phyloP scores from a whole-genome alignment of 805 yeast genomes.

The Diddensiella transvaalensis region DNA sequence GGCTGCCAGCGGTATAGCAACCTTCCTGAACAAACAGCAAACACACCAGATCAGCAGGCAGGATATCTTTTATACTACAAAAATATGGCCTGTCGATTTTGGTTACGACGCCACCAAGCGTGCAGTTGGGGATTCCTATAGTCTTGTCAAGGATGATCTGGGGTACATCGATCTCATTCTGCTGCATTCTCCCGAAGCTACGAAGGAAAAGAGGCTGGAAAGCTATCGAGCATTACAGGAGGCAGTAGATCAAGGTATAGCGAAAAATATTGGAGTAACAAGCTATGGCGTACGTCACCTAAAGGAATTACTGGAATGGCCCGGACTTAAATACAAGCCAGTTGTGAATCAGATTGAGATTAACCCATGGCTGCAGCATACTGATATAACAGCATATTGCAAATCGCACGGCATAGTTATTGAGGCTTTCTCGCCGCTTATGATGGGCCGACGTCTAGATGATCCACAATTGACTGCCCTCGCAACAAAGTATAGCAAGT shows the following conservation, averaged over 20 bases:
- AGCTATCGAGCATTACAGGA: constrained; percentile 56
- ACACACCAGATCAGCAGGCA: constrained; percentile 51
- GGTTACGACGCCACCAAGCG: constrained; percentile 35
- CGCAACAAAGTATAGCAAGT: constrained; percentile 46
- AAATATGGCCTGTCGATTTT: constrained; percentile 63
- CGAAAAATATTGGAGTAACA: constrained; percentile 58
- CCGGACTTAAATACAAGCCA: constrained; percentile 49
- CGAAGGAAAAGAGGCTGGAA: constrained; percentile 37
- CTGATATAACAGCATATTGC: constrained; percentile 54
- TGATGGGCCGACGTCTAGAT: constrained; percentile 48
- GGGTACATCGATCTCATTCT: constrained; percentile 64
- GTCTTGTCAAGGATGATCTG: constrained; percentile 45
- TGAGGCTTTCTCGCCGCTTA: constrained; percentile 76
- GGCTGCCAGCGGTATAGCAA: constrained; percentile 54
- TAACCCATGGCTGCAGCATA: constrained; percentile 78
- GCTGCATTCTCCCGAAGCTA: constrained; percentile 50
- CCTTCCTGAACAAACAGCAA: constrained; percentile 50
- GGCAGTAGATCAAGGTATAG: constrained; percentile 47
- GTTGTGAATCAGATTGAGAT: constrained; percentile 79
- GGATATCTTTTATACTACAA: constrained; percentile 54
- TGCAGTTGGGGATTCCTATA: constrained; percentile 58
- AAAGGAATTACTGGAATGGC: constrained; percentile 48
- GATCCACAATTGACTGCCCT: constrained; percentile 52
- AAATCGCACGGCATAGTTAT: constrained; percentile 48
- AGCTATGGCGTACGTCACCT: constrained; percentile 57